Evolutionary conservation across 2,329 filamentous ascomycete species (phyloP).

Genomic region (Ramularia endophylla): DNA sequence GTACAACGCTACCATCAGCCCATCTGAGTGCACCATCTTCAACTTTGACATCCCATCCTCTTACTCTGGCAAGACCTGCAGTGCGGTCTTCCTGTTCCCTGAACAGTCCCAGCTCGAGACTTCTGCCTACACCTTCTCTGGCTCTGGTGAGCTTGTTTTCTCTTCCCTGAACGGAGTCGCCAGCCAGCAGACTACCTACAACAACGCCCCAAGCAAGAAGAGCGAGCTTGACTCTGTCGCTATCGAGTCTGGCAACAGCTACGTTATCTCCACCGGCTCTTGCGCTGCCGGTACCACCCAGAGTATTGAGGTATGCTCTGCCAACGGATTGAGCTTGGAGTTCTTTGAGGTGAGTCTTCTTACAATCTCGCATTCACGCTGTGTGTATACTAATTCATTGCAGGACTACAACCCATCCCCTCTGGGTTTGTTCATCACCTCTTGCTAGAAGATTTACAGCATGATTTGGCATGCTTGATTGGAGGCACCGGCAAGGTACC

Average conservation of each 20-base stretch:
- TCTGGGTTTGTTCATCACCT: too few species aligned
- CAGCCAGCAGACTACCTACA: constrained; percentile 25
- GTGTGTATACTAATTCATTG: too few species aligned
- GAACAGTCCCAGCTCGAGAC: constrained; percentile 51
- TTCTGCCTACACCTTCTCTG: constrained; percentile 48
- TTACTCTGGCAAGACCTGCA: constrained; percentile 54
- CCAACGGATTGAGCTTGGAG: constrained; percentile 17
- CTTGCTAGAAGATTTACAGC: too few species aligned
- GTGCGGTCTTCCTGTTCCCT: constrained; percentile 61
- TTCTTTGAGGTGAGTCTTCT: constrained; percentile 27
- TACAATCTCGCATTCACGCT: too few species aligned
- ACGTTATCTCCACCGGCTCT: constrained; percentile 20
- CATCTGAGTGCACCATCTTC: constrained; percentile 54
- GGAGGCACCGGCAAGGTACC: too few species aligned
- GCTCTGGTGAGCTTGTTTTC: constrained; percentile 18
- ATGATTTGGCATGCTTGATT: too few species aligned
- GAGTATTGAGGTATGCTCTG: constrained; percentile 17
- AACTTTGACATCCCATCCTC: constrained; percentile 60
- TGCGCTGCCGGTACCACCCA: constrained; percentile 24
- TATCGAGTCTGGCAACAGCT: constrained; percentile 24
- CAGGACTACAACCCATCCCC: too few species aligned
- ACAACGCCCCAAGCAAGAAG: constrained; percentile 4
- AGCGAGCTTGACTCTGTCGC: constrained; percentile 4
- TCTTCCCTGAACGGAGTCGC: constrained; percentile 43
- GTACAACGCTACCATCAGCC: constrained; percentile 52